phyloP scores from a whole-genome alignment of 202 grass and related monocot species.

The Schoenoplectus tabernaemontani region DNA sequence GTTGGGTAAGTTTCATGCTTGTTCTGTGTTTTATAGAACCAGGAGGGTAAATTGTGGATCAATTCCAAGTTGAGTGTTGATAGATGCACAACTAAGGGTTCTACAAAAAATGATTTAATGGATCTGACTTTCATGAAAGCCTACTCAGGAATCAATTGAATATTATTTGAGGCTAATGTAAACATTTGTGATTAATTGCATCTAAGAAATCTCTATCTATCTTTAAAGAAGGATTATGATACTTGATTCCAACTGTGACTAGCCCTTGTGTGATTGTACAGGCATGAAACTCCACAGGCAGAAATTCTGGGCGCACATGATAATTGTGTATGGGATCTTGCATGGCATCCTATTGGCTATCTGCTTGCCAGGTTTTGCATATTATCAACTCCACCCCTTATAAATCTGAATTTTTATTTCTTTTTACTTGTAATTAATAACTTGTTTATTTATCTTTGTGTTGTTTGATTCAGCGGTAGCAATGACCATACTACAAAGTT shows the following conservation, averaged over 20 bases:
- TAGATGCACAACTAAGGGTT: neutral
- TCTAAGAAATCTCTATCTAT: neutral
- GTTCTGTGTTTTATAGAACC: neutral
- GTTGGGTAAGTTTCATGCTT: slow-evolving; percentile 63
- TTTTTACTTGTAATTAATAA: neutral
- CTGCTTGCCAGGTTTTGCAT: slow-evolving; percentile 84
- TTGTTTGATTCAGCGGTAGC: slow-evolving; percentile 56
- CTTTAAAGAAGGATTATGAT: neutral
- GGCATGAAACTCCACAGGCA: slow-evolving; percentile 89
- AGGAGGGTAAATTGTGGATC: neutral
- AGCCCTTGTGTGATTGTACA: slow-evolving; percentile 33
- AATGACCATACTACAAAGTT: slow-evolving; percentile 96
- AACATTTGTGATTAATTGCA: neutral
- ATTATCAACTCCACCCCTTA: neutral
- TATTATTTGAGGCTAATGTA: neutral
- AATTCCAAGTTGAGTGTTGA: neutral
- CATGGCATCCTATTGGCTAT: slow-evolving; percentile 98
- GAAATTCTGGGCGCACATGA: slow-evolving; percentile 91
- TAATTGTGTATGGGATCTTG: slow-evolving; percentile 96
- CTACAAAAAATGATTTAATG: neutral
- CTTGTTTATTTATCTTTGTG: neutral
- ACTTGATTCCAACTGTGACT: neutral
- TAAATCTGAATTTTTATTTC: neutral
- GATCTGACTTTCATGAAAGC: neutral
- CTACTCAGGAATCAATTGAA: neutral